Conservation (phyloP, 164 flowering plant genomes). For the Houttuynia cordata region DNA sequence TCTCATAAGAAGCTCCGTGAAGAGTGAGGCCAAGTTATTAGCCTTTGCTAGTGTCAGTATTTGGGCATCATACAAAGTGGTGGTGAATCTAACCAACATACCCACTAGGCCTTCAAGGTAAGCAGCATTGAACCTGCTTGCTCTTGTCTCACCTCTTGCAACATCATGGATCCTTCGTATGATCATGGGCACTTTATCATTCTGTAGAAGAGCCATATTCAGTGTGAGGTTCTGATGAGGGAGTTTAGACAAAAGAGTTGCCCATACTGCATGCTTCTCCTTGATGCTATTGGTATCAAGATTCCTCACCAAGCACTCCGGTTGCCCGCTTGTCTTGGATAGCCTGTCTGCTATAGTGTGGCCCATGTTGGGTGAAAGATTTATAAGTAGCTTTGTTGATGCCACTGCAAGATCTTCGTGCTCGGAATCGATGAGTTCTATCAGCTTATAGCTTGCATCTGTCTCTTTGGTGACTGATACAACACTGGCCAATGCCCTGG, state of each 20-base stretch:
- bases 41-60: slow-evolving; percentile 33
- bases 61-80: slow-evolving; percentile 50
- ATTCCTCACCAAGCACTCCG: slow-evolving; percentile 35
- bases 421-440: slow-evolving; percentile 45
- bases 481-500: slow-evolving; percentile 29
- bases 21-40: slow-evolving; percentile 37
- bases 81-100: slow-evolving; percentile 58
- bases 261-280: slow-evolving; percentile 53
- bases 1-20: slow-evolving; percentile 46
- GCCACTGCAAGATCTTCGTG: slow-evolving; percentile 47
- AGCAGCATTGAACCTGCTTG: slow-evolving; percentile 35
- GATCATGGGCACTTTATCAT: slow-evolving; percentile 27
- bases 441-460: slow-evolving; percentile 42
- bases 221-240: slow-evolving; percentile 61
- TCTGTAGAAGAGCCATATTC: slow-evolving; percentile 46
- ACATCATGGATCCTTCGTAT: slow-evolving; percentile 30
- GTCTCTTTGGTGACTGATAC: slow-evolving; percentile 47
- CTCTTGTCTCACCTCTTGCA: slow-evolving; percentile 34
- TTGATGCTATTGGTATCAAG: slow-evolving; percentile 27
- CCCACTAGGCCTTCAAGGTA: slow-evolving; percentile 75
- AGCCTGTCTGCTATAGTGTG: slow-evolving; percentile 49
- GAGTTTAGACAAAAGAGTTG: slow-evolving; percentile 44
- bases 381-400: slow-evolving; percentile 43
- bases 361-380: slow-evolving; percentile 49
- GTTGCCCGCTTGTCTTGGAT: slow-evolving; percentile 57